Evolutionary conservation across 257 asterid genomes (phyloP).

Genomic region (Salvia rosmarinus): DNA sequence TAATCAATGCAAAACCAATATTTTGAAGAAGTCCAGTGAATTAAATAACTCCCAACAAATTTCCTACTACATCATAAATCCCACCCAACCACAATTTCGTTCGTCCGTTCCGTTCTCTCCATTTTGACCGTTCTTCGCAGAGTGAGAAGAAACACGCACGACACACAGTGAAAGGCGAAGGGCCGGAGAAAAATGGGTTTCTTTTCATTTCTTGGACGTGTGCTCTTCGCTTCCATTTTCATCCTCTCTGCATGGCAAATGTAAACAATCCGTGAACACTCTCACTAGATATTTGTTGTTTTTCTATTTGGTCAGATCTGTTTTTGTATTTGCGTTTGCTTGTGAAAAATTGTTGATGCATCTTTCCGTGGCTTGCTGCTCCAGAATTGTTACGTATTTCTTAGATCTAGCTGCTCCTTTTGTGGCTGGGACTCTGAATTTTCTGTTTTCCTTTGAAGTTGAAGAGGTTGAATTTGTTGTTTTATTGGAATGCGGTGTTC

Average conservation of each 20-base stretch:
- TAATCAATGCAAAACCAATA: slow-evolving; percentile 14
- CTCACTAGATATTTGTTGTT: background rate
- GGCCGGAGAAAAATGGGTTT: slow-evolving; percentile 69
- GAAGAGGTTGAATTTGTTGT: background rate
- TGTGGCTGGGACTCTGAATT: slow-evolving; percentile 5
- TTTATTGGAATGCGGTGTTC: background rate
- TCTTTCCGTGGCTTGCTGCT: background rate
- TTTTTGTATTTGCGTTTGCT: background rate
- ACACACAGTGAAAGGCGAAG: slow-evolving; percentile 28
- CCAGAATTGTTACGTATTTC: slow-evolving; percentile 3
- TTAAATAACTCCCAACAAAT: slow-evolving; percentile 25
- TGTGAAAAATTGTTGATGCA: background rate
- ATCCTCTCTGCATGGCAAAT: slow-evolving; percentile 97
- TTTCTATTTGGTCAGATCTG: slow-evolving; percentile 48
- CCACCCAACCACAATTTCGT: slow-evolving; percentile 17
- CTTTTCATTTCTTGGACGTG: slow-evolving; percentile 84
- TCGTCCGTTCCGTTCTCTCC: background rate
- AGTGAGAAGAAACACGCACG: slow-evolving; percentile 14
- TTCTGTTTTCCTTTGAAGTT: background rate
- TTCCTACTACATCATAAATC: slow-evolving; percentile 21
- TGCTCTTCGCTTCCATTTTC: slow-evolving; percentile 84
- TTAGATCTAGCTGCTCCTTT: slow-evolving; percentile 33
- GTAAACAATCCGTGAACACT: slow-evolving; percentile 38
- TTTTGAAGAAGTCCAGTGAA: background rate
- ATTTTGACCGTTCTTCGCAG: background rate